These are phyloP conservation scores for Boletus pseudo-olivaceus DNA, from an alignment of 768 basidiomycete genomes.

Conservation along the genomic window DNA sequence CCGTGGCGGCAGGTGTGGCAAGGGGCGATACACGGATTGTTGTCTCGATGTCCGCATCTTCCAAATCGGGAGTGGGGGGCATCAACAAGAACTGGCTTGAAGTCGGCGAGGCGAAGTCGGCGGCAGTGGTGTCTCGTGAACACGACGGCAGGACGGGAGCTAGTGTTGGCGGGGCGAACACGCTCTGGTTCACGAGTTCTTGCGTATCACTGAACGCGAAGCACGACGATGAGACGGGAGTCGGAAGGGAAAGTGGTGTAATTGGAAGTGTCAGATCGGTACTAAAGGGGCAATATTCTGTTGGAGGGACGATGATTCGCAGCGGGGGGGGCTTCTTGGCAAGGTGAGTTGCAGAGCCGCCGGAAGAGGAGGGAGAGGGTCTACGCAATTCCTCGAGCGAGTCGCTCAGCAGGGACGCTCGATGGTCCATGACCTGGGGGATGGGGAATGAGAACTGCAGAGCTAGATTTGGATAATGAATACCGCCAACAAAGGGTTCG, in stretches of 20 bases:
- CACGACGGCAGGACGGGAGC: conserved; percentile 4
- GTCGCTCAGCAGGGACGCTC: not conserved
- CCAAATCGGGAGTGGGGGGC: conserved; percentile 22
- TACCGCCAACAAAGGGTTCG: not conserved
- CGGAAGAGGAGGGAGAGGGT: not conserved
- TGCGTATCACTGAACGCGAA: conserved; percentile 21
- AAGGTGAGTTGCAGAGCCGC: conserved; percentile 10
- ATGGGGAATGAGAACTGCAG: not conserved
- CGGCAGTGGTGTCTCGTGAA: conserved; percentile 4
- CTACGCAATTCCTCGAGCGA: conserved; percentile 13
- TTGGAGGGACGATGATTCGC: conserved; percentile 32
- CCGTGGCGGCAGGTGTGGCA: conserved; percentile 2
- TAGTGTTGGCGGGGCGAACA: conserved; percentile 8
- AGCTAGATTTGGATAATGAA: not conserved
- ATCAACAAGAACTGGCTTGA: conserved; percentile 28
- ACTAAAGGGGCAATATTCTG: conserved; percentile 34
- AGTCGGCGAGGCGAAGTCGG: conserved; percentile 24
- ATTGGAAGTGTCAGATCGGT: conserved; percentile 31
- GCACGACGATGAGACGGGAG: conserved; percentile 27
- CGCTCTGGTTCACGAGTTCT: conserved; percentile 7
- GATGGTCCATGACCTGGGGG: conserved; percentile 19
- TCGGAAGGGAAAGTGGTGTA: conserved; percentile 25
- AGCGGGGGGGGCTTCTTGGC: conserved; percentile 19
- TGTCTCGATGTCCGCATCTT: conserved; percentile 7
- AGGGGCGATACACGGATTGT: conserved; percentile 11